phyloP scores from a whole-genome alignment of 768 basidiomycete species.

The Aureoboletus auriporus region DNA sequence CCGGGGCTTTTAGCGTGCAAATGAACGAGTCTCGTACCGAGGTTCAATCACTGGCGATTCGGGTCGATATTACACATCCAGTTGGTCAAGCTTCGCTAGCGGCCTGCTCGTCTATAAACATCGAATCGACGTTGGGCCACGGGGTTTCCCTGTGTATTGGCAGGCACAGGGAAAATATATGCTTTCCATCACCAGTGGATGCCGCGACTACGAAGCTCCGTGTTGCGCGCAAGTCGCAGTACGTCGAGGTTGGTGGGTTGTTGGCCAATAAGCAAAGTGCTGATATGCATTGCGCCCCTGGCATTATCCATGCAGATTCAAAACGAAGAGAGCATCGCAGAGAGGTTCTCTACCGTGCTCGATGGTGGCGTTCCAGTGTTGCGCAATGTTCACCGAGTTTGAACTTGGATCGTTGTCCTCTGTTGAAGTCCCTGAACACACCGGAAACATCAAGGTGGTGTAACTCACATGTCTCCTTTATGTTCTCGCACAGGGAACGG shows the following conservation, averaged over 20 bases:
- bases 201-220: constrained; percentile 35
- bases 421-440: constrained; percentile 20
- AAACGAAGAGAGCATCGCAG: constrained; percentile 17
- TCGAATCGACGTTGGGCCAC: constrained; percentile 6
- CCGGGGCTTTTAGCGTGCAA: constrained; percentile 7
- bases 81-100: constrained; percentile 13
- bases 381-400: constrained; percentile 41
- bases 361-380: constrained; percentile 8
- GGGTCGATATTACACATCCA: constrained; percentile 22
- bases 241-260: constrained; percentile 33
- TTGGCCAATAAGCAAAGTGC: not conserved
- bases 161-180: constrained; percentile 23
- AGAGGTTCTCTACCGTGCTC: constrained; percentile 27
- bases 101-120: constrained; percentile 14
- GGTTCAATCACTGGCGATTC: constrained; percentile 17
- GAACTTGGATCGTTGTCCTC: constrained; percentile 33
- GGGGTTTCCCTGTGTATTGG: constrained; percentile 9
- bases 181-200: constrained; percentile 44
- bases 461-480: constrained; percentile 25
- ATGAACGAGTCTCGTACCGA: constrained; percentile 14
- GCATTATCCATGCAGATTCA: constrained; percentile 12
- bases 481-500: constrained; percentile 32
- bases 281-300: constrained; percentile 11
- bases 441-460: constrained; percentile 29
- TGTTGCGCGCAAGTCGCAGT: constrained; percentile 52